Conservation (phyloP, 2,329 filamentous ascomycete species). For the Talaromyces atroroseus region DNA sequence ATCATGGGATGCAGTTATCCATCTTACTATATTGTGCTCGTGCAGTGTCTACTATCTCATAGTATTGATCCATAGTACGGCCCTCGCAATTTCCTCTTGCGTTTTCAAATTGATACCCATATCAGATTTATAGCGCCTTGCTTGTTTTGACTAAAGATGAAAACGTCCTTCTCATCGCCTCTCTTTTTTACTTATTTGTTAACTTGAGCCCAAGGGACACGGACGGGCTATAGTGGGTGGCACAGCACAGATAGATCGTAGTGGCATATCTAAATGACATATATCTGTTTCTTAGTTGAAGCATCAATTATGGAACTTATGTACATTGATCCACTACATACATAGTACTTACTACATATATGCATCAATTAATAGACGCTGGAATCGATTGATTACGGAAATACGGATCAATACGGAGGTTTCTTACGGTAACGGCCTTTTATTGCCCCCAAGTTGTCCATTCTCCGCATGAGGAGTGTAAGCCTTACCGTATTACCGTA, state of each 20-base stretch:
- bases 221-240: constrained; percentile 6
- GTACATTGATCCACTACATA: no score
- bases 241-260: constrained; percentile 13
- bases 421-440: background rate
- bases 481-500: no score
- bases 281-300: background rate
- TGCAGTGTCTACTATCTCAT: constrained; percentile 1
- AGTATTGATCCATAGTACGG: constrained; percentile 9
- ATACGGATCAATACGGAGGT: background rate
- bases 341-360: no score
- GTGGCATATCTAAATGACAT: constrained; percentile 8
- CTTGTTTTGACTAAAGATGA: constrained; percentile 1
- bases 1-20: constrained; percentile 2
- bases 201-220: background rate
- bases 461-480: constrained; percentile 7
- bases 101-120: constrained; percentile 14
- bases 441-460: background rate
- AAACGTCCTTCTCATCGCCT: constrained; percentile 10
- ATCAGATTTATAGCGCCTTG: constrained; percentile 12
- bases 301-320: background rate
- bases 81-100: constrained; percentile 7
- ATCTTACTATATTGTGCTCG: constrained; percentile 3
- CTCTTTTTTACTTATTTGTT: background rate
- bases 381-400: background rate
- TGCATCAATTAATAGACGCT: no score